phyloP scores from a whole-genome alignment of 768 basidiomycete genomes.

The Lenzites betulinus region DNA sequence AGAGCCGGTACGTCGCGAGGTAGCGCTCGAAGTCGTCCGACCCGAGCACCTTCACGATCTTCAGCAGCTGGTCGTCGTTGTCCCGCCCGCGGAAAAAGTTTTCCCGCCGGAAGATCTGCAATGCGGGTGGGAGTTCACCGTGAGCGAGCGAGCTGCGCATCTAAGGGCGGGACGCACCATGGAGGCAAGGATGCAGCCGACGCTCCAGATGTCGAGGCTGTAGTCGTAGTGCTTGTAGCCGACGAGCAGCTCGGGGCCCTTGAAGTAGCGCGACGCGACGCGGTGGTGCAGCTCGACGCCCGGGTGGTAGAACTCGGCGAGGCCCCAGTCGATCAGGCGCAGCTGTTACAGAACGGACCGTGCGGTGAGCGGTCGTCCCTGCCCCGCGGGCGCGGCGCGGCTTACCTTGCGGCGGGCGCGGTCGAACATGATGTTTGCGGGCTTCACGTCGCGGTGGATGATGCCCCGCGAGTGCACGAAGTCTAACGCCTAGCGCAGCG shows the following conservation, averaged over 20 bases:
- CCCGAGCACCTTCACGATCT: conserved; percentile 95
- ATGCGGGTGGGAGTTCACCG: conserved; percentile 5
- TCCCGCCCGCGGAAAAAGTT: conserved; percentile 99
- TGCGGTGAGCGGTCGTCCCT: not conserved
- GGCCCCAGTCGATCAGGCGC: conserved; percentile 96
- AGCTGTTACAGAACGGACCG: conserved; percentile 56
- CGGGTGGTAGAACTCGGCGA: conserved; percentile 98
- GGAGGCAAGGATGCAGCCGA: conserved; percentile 98
- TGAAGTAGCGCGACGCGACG: conserved; percentile 96
- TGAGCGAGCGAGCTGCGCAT: too few species aligned
- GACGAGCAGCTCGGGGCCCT: conserved; percentile 93
- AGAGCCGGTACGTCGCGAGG: conserved; percentile 90
- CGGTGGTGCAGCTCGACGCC: conserved; percentile 97
- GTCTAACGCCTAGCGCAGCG: conserved; percentile 72
- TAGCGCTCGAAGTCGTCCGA: conserved; percentile 93
- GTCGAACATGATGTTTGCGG: conserved; percentile 99
- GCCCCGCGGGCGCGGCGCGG: not conserved
- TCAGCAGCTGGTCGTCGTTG: conserved; percentile 97
- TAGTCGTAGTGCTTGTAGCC: conserved; percentile 99
- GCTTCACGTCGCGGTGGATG: conserved; percentile 98
- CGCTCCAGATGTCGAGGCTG: conserved; percentile 97
- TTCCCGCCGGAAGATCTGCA: conserved; percentile 95
- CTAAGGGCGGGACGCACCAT: conserved; percentile 61
- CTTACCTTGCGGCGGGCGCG: conserved; percentile 88
- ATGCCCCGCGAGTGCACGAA: conserved; percentile 98